Percentiles rank a stretch among this genome's conserved stretches.
Evolutionary conservation across 139 green algal genomes (phyloP).

Genomic region (Desmodesmus armatus): DNA sequence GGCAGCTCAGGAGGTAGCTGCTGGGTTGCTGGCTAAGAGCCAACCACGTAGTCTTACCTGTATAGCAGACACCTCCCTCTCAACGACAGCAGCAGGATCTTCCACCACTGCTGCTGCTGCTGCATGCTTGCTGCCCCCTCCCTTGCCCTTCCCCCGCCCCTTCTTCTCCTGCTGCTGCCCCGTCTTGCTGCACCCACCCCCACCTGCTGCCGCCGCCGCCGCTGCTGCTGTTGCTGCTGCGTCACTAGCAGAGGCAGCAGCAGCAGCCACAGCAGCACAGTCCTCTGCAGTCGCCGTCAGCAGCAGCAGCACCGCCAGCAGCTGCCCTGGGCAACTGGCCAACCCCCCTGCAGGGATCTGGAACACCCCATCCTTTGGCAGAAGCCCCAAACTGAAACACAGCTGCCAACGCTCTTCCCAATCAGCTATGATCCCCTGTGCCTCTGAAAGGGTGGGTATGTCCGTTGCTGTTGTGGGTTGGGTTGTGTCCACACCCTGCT

Average conservation of each 20-base stretch:
- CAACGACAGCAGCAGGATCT: no score
- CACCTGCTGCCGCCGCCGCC: background rate
- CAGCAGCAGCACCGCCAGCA: constrained; percentile 41
- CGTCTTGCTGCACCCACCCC: background rate
- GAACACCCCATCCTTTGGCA: constrained; percentile 52
- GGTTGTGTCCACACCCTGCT: background rate
- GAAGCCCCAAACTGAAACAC: constrained; percentile 31
- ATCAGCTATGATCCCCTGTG: constrained; percentile 14
- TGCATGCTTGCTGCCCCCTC: no score
- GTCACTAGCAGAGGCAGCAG: constrained; percentile 24
- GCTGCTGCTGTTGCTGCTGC: background rate
- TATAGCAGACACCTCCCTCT: no score
- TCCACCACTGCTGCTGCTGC: no score
- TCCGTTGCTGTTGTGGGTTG: no score
- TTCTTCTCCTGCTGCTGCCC: background rate
- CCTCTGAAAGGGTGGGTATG: background rate
- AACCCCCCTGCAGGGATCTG: constrained; percentile 32
- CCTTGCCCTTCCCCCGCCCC: no score
- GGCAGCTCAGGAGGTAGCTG: no score
- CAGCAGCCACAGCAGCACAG: constrained; percentile 3
- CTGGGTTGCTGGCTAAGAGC: no score
- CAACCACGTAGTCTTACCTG: no score
- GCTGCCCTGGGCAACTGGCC: background rate
- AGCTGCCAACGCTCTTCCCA: constrained; percentile 45
- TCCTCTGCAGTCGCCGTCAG: background rate